A percentile compares a stretch with the other conserved stretches of the same genome.
Conservation (phyloP, 495 filamentous ascomycete genomes). For the Neurospora africana region DNA sequence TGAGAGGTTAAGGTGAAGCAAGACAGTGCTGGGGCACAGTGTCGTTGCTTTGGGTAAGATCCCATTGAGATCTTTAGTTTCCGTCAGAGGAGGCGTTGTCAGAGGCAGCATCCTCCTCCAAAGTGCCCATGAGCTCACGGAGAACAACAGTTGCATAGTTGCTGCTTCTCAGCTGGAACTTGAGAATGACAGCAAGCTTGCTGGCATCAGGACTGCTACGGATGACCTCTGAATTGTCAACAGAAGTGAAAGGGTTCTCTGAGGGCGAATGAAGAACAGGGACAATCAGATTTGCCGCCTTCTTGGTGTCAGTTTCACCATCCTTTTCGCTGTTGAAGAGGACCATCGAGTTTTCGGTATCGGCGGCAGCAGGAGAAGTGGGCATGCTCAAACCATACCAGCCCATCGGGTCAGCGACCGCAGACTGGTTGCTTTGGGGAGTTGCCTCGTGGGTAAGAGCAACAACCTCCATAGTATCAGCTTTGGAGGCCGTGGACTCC, state of each 20-base stretch:
- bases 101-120: neutral
- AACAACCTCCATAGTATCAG: neutral
- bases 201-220: conserved; percentile 14
- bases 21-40: neutral
- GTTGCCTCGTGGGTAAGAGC: neutral
- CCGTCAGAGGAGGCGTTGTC: neutral
- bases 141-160: conserved; percentile 94
- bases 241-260: conserved; percentile 14
- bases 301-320: neutral
- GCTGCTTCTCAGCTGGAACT: conserved; percentile 72
- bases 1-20: neutral
- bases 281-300: conserved; percentile 7
- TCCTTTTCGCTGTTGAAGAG: neutral
- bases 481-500: neutral
- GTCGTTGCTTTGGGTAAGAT: neutral
- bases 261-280: conserved; percentile 10
- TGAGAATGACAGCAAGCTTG: conserved; percentile 76
- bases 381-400: conserved; percentile 4
- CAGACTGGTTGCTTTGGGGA: neutral
- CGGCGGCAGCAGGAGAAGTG: neutral
- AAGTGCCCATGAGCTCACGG: conserved; percentile 54
- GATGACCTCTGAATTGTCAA: conserved; percentile 2
- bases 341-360: neutral
- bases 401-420: neutral
- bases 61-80: neutral